Base-by-base conservation (phyloP, 257 asterid species). In the Paulownia fortunei region DNA sequence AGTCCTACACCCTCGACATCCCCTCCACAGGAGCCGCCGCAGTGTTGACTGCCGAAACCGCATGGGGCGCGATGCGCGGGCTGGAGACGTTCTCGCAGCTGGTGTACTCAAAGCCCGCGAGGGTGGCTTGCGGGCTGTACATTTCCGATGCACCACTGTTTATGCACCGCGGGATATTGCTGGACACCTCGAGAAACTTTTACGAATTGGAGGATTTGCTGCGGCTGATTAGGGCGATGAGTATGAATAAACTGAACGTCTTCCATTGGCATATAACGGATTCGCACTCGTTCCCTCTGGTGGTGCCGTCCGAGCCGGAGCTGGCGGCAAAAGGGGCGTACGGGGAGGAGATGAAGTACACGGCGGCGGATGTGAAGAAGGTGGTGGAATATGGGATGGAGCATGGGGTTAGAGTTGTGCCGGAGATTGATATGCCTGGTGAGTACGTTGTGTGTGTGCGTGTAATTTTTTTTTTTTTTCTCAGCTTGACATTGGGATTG, bases 41-140 rank as follows among this genome's bases (percentile, higher is more conserved):
- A 37, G 86, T 13, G 26, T 21, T 94, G 8, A 63, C 67, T 12
- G 90, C 98, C 1, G 81, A 0, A 1, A 96, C 96, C 0, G 84
- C 84, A 2, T 93, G 99, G 99, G 98, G 99, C 2, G 98, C 97
- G 12, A 89, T 96, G 95, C 89, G 92, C 11, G 98, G 98, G 30
- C 87, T 96, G 64, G 98, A 96, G 81, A 88, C 98, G 13, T 80
- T 96, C 64, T 91, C 98, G 72, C 99, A 95, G 82, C 86, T 95
- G 16, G 90, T 87, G 81, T 91, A 84, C 47, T 86, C 85, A 19
- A 75, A 72, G 21, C 92, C 94, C 71, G 2, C 84, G 44, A 59
- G 82, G 34, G 89, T 87, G 27, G 91, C 84, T 23, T 77, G 90
- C 82, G 96, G 90, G 37, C 18, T 91, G 79, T 52, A 69, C 58